Base-by-base conservation (phyloP, 805 yeast species). In the Yueomyces sp. region DNA sequence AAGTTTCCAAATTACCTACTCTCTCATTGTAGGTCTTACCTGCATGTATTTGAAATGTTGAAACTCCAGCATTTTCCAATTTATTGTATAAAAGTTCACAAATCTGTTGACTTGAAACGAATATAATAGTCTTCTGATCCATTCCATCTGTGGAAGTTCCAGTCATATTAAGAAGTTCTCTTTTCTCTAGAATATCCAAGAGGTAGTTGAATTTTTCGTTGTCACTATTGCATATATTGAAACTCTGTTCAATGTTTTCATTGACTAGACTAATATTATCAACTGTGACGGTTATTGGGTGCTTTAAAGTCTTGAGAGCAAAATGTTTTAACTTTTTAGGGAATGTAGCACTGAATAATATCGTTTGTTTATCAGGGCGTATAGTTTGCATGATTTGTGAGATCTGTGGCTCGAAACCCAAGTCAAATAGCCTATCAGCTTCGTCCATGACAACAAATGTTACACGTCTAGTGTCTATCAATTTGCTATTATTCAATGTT, bases 351-450 rank as follows among this genome's bases (percentile, higher is more conserved):
- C 96, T 86, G 57, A 90, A 92, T 28, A 92, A 63, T 3, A 88
- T 90, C 19, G 92, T 83, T 55, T 90, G 97, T 41, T 82, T 69
- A 56, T 88, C 96, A 0, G 92, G 92, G 41, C 96, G 69, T 2
- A 85, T 70, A 36, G 82, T 81, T 12, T 74, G 69, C 56, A 87
- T 69, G 27, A 92, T 81, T 53, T 85, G 85, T 51, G 74, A 77
- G 3, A 92, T 86, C 57, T 92, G 98, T 0, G 98, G 97, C 53
- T 86, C 97, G 63, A 92, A 92, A 1, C 98, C 98, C 73, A 92
- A 68, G 60, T 92, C 98, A 65, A 90, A 90, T 83, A 92, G 79
- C 49, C 98, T 66, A 62, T 92, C 98, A 1, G 97, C 96, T 57
- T 92, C 98, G 59, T 92, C 98, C 46, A 92, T 65, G 0, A 88